A percentile compares a stretch with the other conserved stretches of the same genome.
Conservation (phyloP, 2,329 filamentous ascomycete species). For the Pseudocercospora fijiensis region DNA sequence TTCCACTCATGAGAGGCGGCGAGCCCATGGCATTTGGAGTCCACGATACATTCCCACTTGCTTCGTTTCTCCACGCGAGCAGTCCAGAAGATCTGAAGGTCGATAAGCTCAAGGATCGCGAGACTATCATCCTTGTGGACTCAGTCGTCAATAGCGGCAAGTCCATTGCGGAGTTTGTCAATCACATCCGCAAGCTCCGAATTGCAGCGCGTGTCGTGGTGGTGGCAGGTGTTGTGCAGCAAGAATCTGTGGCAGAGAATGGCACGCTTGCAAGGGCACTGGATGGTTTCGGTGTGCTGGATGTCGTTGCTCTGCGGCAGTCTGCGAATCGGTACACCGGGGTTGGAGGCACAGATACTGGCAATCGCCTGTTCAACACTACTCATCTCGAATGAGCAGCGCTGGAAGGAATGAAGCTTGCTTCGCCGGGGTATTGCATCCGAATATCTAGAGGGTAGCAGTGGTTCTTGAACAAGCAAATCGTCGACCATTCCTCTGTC, state of each 20-base stretch:
- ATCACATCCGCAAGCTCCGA: constrained; percentile 47
- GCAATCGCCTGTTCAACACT: constrained; percentile 61
- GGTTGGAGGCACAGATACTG: constrained; percentile 56
- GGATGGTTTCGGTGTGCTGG: constrained; percentile 33
- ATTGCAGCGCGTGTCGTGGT: constrained; percentile 51
- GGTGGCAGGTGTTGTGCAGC: constrained; percentile 57
- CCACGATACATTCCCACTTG: constrained; percentile 52
- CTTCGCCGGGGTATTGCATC: too few relatives aligned
- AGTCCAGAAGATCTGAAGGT: constrained; percentile 44
- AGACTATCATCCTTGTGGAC: constrained; percentile 57
- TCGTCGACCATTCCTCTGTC: background rate
- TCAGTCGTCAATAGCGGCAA: constrained; percentile 61
- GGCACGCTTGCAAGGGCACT: constrained; percentile 28
- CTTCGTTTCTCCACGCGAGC: constrained; percentile 54
- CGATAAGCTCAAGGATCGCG: constrained; percentile 43
- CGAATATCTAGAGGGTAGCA: too few relatives aligned
- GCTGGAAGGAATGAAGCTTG: background rate
- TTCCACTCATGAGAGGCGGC: constrained; percentile 63
- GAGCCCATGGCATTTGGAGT: constrained; percentile 63
- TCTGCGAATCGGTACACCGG: constrained; percentile 60
- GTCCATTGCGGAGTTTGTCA: constrained; percentile 51
- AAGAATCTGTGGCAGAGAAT: constrained; percentile 30
- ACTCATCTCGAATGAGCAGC: constrained; percentile 44
- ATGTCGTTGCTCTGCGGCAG: constrained; percentile 54
- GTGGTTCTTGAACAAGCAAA: background rate